Evolutionary conservation across 129 eudicot genomes (phyloP).

Genomic region (Escallonia herrerae): DNA sequence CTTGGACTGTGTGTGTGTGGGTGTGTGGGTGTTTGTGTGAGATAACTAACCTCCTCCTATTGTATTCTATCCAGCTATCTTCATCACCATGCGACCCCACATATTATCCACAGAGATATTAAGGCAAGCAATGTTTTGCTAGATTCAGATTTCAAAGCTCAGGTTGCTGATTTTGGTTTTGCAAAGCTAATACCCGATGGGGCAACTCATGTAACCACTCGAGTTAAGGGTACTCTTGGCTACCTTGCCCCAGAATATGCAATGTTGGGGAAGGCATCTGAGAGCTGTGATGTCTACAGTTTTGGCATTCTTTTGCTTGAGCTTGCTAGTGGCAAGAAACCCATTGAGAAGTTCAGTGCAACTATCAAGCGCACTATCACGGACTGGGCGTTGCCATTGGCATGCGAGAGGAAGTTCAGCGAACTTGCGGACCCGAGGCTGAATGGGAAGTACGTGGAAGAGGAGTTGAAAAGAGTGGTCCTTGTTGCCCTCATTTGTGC

Average conservation of each 20-base stretch:
- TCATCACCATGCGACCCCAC: slow-evolving; percentile 88
- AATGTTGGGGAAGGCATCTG: slow-evolving; percentile 89
- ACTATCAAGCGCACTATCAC: slow-evolving; percentile 52
- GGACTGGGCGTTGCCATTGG: slow-evolving; percentile 89
- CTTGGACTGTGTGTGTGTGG: background rate
- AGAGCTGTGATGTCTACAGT: slow-evolving; percentile 93
- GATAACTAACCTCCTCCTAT: slow-evolving; percentile 1
- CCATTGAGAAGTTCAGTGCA: slow-evolving; percentile 59
- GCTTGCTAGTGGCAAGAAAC: slow-evolving; percentile 85
- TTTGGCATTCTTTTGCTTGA: slow-evolving; percentile 91
- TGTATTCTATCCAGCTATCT: slow-evolving; percentile 48
- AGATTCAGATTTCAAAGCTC: slow-evolving; percentile 77
- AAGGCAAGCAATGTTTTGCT: slow-evolving; percentile 93
- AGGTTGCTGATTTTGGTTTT: slow-evolving; percentile 92
- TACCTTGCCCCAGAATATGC: slow-evolving; percentile 97
- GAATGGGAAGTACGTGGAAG: slow-evolving; percentile 55
- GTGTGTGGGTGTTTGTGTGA: too few species aligned
- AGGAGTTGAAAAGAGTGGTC: slow-evolving; percentile 57
- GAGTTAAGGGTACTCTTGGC: slow-evolving; percentile 94
- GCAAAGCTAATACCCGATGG: slow-evolving; percentile 96
- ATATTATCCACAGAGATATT: slow-evolving; percentile 89
- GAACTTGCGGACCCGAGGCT: slow-evolving; percentile 77
- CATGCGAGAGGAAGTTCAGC: slow-evolving; percentile 45
- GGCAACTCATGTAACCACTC: slow-evolving; percentile 91
- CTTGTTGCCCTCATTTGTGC: slow-evolving; percentile 73